phyloP scores from a whole-genome alignment of 1,284 basidiomycete species.

The Mycosarcoma maydis region DNA sequence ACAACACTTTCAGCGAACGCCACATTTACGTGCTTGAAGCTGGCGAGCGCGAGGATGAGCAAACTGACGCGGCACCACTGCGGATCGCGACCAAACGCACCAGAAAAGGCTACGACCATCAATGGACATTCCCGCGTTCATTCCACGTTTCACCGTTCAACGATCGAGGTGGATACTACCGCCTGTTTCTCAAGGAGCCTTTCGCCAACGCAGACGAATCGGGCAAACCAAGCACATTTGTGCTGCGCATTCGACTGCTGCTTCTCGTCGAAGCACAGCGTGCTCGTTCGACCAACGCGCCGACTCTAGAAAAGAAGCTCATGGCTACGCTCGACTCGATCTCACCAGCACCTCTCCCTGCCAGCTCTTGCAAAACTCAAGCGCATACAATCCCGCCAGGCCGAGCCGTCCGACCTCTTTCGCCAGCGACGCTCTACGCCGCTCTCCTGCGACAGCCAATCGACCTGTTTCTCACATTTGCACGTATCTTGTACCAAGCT shows the following conservation, averaged over 20 bases:
- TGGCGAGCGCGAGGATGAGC: constrained; percentile 68
- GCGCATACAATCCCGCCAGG: not conserved
- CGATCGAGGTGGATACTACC: constrained; percentile 77
- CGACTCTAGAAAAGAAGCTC: constrained; percentile 65
- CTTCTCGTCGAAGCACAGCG: constrained; percentile 43
- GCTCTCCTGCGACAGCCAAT: constrained; percentile 71
- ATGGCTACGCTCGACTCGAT: constrained; percentile 72
- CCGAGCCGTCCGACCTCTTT: constrained; percentile 67
- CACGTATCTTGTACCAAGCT: constrained; percentile 76
- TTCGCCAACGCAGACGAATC: constrained; percentile 4
- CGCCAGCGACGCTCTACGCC: constrained; percentile 69
- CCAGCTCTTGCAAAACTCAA: not conserved
- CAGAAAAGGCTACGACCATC: constrained; percentile 70
- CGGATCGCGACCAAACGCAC: not conserved
- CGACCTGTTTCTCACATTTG: constrained; percentile 73
- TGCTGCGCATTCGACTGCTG: constrained; percentile 42
- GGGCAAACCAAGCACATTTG: constrained; percentile 1
- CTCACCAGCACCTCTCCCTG: constrained; percentile 56
- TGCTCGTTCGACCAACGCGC: not conserved
- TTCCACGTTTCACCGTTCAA: constrained; percentile 87
- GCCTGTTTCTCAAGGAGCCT: constrained; percentile 57
- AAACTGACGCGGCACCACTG: not conserved
- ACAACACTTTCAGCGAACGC: constrained; percentile 80
- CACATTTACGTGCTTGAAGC: constrained; percentile 72
- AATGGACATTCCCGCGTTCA: constrained; percentile 77